A percentile compares a stretch with the other conserved stretches of the same genome.
Conservation (phyloP, 257 asterid species). For the Scutellaria barbata region DNA sequence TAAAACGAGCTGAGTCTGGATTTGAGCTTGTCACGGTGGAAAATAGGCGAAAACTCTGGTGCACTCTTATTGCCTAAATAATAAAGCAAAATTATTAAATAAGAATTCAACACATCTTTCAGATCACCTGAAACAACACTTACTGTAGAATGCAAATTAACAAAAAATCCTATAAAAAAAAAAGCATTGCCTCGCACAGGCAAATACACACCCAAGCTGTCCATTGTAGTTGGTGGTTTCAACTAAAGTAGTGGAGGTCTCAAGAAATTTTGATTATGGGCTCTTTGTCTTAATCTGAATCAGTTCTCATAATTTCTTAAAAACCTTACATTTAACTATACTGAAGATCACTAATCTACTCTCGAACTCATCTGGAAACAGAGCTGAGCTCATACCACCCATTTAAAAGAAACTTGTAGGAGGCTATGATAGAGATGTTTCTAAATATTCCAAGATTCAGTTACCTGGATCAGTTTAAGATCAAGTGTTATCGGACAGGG, state of each 20-base stretch:
- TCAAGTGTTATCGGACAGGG: too few species aligned
- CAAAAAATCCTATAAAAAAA: too few species aligned
- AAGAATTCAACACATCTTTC: neutral
- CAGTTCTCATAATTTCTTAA: neutral
- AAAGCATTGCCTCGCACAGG: too few species aligned
- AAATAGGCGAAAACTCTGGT: constrained; percentile 74
- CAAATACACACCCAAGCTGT: too few species aligned
- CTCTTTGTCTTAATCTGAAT: neutral
- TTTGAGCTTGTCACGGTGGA: constrained; percentile 84
- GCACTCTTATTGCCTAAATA: constrained; percentile 81
- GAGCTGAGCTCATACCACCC: too few species aligned
- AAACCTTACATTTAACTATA: neutral
- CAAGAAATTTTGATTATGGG: neutral
- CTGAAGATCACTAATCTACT: too few species aligned
- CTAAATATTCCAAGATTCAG: too few species aligned
- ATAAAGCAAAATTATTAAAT: neutral
- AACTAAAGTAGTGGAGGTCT: neutral
- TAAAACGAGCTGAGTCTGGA: constrained; percentile 54
- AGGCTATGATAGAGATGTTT: too few species aligned
- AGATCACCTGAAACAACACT: neutral
- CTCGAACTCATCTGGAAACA: too few species aligned
- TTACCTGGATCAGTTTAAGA: too few species aligned
- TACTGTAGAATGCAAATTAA: too few species aligned
- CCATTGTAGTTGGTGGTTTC: neutral
- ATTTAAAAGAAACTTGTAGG: too few species aligned